Evolutionary conservation across 2,329 filamentous ascomycete species (phyloP).

Genomic region (Dendryphion nanum): DNA sequence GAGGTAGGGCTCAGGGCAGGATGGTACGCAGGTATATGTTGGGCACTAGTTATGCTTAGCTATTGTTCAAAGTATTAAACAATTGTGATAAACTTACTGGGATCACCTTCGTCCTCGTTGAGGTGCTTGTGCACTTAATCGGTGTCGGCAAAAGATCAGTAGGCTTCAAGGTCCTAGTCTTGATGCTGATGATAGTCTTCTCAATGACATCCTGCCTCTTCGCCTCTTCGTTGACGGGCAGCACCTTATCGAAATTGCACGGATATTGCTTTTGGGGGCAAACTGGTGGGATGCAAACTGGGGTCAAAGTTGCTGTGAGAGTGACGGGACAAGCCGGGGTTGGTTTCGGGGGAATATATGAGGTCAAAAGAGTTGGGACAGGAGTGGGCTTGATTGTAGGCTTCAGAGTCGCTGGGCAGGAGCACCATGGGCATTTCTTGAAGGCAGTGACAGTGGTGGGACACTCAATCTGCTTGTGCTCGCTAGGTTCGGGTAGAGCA

Average conservation of each 20-base stretch:
- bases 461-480: conserved; percentile 5
- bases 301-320: conserved; percentile 10
- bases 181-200: conserved; percentile 14
- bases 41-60: conserved; percentile 16
- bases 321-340: conserved; percentile 2
- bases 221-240: conserved; percentile 8
- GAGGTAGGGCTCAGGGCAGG: conserved; percentile 11
- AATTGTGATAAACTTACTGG: too few relatives aligned
- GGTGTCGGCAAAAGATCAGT: conserved; percentile 1
- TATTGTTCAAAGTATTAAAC: too few relatives aligned
- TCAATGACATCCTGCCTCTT: conserved; percentile 7
- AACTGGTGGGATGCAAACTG: conserved; percentile 15
- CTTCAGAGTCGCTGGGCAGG: conserved; percentile 3
- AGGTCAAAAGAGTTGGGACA: conserved; percentile 1
- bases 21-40: conserved; percentile 23
- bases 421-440: conserved; percentile 9
- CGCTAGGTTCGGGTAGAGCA: conserved; percentile 1
- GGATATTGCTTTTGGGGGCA: conserved; percentile 12
- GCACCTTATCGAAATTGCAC: conserved; percentile 12
- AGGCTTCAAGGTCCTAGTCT: conserved; percentile 7
- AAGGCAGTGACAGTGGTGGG: conserved; percentile 9
- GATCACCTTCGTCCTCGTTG: neutral
- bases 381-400: conserved; percentile 2
- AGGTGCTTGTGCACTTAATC: neutral
- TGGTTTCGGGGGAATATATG: neutral